Percentiles rank a stretch among this genome's conserved stretches.
Evolutionary conservation across 2,329 filamentous ascomycete species (phyloP).

Genomic region (Harringtonia lauricola): DNA sequence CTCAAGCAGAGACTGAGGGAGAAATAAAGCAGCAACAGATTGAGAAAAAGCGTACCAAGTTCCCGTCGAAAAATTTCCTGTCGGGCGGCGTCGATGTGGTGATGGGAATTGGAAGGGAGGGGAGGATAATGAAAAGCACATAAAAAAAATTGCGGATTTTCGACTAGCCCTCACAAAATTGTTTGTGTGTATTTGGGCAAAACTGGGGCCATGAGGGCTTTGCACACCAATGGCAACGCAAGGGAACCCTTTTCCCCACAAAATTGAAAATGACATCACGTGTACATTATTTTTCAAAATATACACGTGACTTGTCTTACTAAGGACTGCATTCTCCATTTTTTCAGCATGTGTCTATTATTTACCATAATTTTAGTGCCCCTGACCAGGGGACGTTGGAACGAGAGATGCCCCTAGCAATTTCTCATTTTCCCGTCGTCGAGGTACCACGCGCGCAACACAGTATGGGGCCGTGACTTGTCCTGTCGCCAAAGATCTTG

Average conservation of each 20-base stretch:
- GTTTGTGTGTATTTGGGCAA: slow-evolving; percentile 7
- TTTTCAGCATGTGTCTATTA: neutral
- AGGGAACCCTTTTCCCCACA: too few species aligned
- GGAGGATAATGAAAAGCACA: slow-evolving; percentile 3
- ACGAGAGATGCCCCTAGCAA: neutral
- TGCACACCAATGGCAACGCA: slow-evolving; percentile 5
- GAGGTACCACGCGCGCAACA: neutral
- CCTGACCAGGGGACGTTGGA: neutral
- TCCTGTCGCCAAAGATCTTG: neutral
- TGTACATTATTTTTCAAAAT: too few species aligned
- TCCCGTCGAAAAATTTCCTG: slow-evolving; percentile 8
- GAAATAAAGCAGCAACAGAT: neutral
- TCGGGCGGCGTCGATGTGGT: slow-evolving; percentile 9
- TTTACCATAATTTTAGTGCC: neutral
- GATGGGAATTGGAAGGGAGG: slow-evolving; percentile 6
- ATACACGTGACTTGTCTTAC: neutral
- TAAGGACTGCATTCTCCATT: neutral
- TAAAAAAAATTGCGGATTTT: slow-evolving; percentile 9
- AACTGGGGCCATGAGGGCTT: slow-evolving; percentile 7
- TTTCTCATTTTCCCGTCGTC: neutral
- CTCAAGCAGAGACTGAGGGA: neutral
- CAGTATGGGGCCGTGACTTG: neutral
- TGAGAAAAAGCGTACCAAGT: slow-evolving; percentile 1
- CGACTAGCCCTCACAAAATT: slow-evolving; percentile 9
- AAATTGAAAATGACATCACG: neutral